Conservation (phyloP, 352 stramenopile species). For the Phytophthora uliginosa region DNA sequence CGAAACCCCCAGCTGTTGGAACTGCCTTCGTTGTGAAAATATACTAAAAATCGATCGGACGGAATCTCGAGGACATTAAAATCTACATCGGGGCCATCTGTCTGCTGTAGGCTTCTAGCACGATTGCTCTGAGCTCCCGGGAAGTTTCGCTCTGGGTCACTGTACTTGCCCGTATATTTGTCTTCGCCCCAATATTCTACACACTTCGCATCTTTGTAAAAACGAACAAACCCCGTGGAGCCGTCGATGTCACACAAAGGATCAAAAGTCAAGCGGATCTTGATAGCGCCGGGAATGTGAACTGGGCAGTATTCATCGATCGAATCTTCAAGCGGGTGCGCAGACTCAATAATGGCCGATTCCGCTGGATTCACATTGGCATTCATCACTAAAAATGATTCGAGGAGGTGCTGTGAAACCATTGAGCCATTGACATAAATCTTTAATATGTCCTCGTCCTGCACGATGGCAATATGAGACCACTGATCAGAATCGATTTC, state of each 20-base stretch:
- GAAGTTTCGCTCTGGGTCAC: conserved; percentile 81
- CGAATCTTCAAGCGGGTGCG: conserved; percentile 60
- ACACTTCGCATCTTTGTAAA: conserved; percentile 78
- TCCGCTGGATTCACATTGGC: conserved; percentile 48
- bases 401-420: conserved; percentile 69
- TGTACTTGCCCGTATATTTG: conserved; percentile 79
- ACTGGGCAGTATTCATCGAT: conserved; percentile 78
- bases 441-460: conserved; percentile 68
- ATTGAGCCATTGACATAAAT: conserved; percentile 79
- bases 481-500: conserved; percentile 70
- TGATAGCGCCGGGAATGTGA: conserved; percentile 74
- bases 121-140: conserved; percentile 74
- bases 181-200: conserved; percentile 79
- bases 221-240: conserved; percentile 69
- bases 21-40: conserved; percentile 70
- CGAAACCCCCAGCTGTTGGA: conserved; percentile 79
- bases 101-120: conserved; percentile 34
- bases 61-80: conserved; percentile 65
- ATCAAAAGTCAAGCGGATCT: conserved; percentile 84
- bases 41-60: conserved; percentile 76
- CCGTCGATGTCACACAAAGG: conserved; percentile 71
- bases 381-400: conserved; percentile 73
- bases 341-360: conserved; percentile 71
- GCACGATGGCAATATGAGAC: conserved; percentile 75
- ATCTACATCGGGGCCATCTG: conserved; percentile 22